phyloP scores from a whole-genome alignment of 768 basidiomycete species.

The Auriscalpium orientale region DNA sequence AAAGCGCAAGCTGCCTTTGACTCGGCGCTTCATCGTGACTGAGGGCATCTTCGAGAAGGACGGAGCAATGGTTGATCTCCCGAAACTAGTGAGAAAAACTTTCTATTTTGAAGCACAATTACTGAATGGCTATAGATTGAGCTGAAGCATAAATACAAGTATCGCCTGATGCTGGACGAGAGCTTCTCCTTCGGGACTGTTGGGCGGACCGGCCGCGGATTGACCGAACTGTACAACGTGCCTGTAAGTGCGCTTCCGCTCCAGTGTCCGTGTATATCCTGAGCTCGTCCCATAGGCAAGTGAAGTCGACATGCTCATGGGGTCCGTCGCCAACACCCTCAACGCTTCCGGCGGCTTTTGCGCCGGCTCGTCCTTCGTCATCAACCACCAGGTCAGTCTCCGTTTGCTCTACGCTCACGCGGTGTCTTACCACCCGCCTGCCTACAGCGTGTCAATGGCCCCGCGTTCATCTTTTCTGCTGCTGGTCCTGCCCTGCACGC shows the following conservation, averaged over 20 bases:
- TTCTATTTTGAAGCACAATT: not conserved
- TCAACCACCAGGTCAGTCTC: constrained; percentile 72
- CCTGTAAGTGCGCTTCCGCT: constrained; percentile 47
- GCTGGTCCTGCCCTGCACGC: constrained; percentile 87
- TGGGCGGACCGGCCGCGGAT: constrained; percentile 87
- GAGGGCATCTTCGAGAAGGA: constrained; percentile 97
- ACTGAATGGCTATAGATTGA: constrained; percentile 54
- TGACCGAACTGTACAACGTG: constrained; percentile 92
- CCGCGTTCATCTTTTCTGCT: constrained; percentile 94
- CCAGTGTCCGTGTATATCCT: not conserved
- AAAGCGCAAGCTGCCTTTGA: constrained; percentile 74
- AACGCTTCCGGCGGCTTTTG: constrained; percentile 91
- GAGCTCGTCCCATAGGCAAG: constrained; percentile 42
- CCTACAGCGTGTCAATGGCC: constrained; percentile 84
- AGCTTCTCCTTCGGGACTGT: constrained; percentile 89
- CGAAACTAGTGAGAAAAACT: constrained; percentile 67
- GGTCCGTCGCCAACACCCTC: constrained; percentile 80
- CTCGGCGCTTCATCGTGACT: constrained; percentile 89
- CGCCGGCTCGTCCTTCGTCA: constrained; percentile 74
- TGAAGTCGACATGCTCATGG: constrained; percentile 93
- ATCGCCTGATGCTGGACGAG: constrained; percentile 91
- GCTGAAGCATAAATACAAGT: constrained; percentile 92
- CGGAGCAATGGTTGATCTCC: constrained; percentile 86
- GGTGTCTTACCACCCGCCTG: not conserved
- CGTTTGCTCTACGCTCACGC: not conserved